phyloP scores from a whole-genome alignment of 2,329 filamentous ascomycete species.

The Ophiostoma novo-ulmi region DNA sequence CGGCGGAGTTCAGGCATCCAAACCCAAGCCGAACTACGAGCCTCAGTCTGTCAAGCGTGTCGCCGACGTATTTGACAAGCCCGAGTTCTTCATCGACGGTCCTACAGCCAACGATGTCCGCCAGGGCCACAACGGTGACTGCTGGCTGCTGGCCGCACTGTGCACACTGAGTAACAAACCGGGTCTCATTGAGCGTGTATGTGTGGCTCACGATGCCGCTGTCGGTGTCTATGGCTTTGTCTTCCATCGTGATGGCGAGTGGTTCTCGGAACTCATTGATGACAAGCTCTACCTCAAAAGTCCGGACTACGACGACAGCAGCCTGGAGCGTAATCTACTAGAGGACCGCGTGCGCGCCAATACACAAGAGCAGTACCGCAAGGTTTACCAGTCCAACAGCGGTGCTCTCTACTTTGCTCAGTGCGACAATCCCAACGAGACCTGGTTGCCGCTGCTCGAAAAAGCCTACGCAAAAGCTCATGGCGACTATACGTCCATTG shows the following conservation, averaged over 20 bases:
- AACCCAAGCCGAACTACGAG: constrained; percentile 32
- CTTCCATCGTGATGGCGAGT: constrained; percentile 75
- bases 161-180: constrained; percentile 71
- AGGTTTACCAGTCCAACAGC: constrained; percentile 61
- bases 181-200: constrained; percentile 66
- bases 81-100: constrained; percentile 72
- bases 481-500: constrained; percentile 66
- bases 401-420: constrained; percentile 66
- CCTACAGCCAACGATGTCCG: constrained; percentile 72
- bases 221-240: constrained; percentile 83
- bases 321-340: constrained; percentile 44
- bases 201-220: constrained; percentile 65
- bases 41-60: constrained; percentile 63
- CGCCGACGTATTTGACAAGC: constrained; percentile 67
- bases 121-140: constrained; percentile 74
- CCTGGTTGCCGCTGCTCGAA: constrained; percentile 67
- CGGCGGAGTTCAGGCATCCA: constrained; percentile 16
- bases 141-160: constrained; percentile 78
- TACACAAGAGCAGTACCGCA: constrained; percentile 55
- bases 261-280: constrained; percentile 56
- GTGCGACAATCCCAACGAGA: constrained; percentile 64
- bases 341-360: constrained; percentile 46
- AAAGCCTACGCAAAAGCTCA: constrained; percentile 73
- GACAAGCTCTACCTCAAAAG: constrained; percentile 55
- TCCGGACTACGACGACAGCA: constrained; percentile 56